Evolutionary conservation across 2,329 filamentous ascomycete genomes (phyloP), one percentile per base, ranked within the genome.

Genomic region (Colletotrichum eremochloae): DNA sequence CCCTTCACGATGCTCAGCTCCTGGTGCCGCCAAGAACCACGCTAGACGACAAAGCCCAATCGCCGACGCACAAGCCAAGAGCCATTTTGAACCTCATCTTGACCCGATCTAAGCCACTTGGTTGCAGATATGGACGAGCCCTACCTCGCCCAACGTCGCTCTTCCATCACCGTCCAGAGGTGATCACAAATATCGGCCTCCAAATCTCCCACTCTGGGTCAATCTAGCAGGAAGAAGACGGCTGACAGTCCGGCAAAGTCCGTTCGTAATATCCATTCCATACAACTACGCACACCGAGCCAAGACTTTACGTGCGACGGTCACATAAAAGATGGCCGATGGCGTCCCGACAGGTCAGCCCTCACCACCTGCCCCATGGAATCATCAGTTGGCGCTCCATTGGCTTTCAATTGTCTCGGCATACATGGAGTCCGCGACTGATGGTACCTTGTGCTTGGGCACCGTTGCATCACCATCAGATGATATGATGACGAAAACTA

Each of bases 301-400:
- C 20, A 12, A 24, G n/a, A 20, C 24, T n/a, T 5, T 5, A 9
- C n/a, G 52, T 63, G 20, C 42, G 14, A 63, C 42, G 33, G 3
- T 24, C 20, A 9, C 50, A 29, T 7, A 5, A 2, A 8, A 68
- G 57, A 52, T 57, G 42, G 44, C 68, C 68, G 57, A 55, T 29
- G 65, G 68, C 65, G 58, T 38, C 38, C 64, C 52, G 65, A 38
- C 55, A 46, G 40, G 7, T 15, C 42, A 40, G 46, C 20, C 40
- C 15, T 38, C 42, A 6, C 29, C 57, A 63, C 33, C 36, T 58
- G 15, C 15, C 57, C 5, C 7, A 63, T 63, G 38, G 42, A 33
- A 33, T 15, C 29, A 63, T 9, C 18, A 6, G 24, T 15, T 14
- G 20, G 7, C 7, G 33, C 40, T 24, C 14, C 14, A 62, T 5